Evolutionary conservation across 2,329 filamentous ascomycete species (phyloP).

Genomic region (Cladorrhinum sp.): DNA sequence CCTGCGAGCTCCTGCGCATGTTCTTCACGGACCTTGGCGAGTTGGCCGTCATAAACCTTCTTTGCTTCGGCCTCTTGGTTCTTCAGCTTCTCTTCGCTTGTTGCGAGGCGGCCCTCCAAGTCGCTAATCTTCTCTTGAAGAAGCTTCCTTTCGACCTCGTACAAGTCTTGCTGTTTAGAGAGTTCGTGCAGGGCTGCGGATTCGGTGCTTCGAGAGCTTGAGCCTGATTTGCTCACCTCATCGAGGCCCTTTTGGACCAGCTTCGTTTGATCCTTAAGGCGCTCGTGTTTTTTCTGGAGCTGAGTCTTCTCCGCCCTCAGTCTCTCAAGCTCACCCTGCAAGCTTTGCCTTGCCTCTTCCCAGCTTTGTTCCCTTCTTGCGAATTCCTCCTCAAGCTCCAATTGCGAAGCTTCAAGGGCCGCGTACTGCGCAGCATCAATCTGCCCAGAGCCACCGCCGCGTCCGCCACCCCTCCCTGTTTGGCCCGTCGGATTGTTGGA

Average conservation of each 20-base stretch:
- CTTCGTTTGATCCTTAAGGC: background rate
- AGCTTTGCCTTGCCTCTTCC: background rate
- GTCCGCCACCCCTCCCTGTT: too few species aligned
- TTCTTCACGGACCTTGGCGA: background rate
- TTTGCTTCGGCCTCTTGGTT: conserved; percentile 1
- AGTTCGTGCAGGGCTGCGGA: background rate
- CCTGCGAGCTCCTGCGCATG: background rate
- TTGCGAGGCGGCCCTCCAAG: background rate
- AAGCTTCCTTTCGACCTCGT: background rate
- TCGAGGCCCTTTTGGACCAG: background rate
- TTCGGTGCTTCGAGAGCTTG: background rate
- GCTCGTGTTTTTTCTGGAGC: background rate
- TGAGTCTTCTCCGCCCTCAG: background rate
- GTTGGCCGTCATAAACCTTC: background rate
- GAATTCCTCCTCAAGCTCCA: background rate
- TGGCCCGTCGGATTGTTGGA: too few species aligned
- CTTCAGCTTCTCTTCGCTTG: background rate
- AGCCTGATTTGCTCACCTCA: background rate
- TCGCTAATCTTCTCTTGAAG: background rate
- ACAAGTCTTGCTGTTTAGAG: background rate
- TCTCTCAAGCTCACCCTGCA: background rate
- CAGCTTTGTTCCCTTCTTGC: background rate
- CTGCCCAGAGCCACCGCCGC: too few species aligned
- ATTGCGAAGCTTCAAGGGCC: background rate
- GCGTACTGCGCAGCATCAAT: too few species aligned